Evolutionary conservation across 257 asterid genomes (phyloP), one percentile per base, ranked within the genome.

Genomic region (Gentiana dahurica): DNA sequence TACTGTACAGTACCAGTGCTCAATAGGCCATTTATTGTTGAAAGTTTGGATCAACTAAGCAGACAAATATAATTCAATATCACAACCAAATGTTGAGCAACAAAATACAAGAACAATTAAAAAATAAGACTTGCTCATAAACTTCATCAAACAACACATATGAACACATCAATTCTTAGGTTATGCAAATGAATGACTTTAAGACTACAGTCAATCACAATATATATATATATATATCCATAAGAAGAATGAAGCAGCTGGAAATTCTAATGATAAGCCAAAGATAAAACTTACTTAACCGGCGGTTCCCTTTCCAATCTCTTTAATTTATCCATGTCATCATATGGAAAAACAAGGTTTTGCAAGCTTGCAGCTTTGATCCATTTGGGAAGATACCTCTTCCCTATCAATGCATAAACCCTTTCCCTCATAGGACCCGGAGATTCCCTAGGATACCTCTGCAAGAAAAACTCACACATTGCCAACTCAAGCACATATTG

Each of bases 341-440:
- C 99, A 73, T 66, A 86, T 46, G 93, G 99, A 59, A 92, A 92
- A 48, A 92, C 54, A 77, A 92, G 78, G 79, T 92, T 92, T 67
- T 85, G 94, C 95, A 92, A 81, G 73, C 93, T 73, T 36, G 99
- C 97, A 44, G 79, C 84, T 67, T 74, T 88, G 15, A 88, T 73
- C 97, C 84, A 85, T 75, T 61, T 80, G 36, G 99, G 99, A 73
- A 88, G 61, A 67, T 60, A 88, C 76, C 89, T 85, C 80, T 92
- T 92, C 77, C 99, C 99, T 61, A 85, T 85, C 69, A 92, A 36
- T 37, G 91, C 91, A 72, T 68, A 92, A 43, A 85, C 95, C 68
- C 98, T 83, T 77, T 92, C 98, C 83, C 98, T 82, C 97, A 88
- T 85, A 3, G 97, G 98, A 24, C 97, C 95, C 1, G 98, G 97